Conservation (phyloP, 2,329 filamentous ascomycete species). For the Niveomyces coronatus region DNA sequence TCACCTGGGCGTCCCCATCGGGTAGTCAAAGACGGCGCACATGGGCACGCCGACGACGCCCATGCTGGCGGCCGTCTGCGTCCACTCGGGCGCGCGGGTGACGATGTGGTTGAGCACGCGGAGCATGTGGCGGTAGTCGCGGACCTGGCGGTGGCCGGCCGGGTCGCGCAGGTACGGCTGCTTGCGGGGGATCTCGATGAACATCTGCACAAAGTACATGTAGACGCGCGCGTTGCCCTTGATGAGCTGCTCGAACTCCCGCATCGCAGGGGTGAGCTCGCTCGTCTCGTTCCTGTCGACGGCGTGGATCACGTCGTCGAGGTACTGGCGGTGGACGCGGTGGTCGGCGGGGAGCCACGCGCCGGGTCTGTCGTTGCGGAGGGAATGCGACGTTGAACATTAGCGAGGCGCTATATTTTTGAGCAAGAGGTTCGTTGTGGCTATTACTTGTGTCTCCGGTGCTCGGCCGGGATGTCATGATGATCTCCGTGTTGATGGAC, state of each 20-base stretch:
- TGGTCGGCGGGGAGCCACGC: slow-evolving; percentile 56
- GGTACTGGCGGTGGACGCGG: slow-evolving; percentile 51
- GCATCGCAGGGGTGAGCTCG: slow-evolving; percentile 46
- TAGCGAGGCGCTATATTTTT: neutral
- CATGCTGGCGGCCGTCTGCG: slow-evolving; percentile 32
- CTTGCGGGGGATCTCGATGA: slow-evolving; percentile 52
- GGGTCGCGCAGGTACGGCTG: slow-evolving; percentile 51
- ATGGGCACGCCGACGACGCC: slow-evolving; percentile 9
- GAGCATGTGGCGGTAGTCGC: slow-evolving; percentile 58
- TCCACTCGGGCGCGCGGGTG: slow-evolving; percentile 40
- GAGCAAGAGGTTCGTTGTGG: neutral
- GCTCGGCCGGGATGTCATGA: slow-evolving; percentile 39
- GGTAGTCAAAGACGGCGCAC: slow-evolving; percentile 26
- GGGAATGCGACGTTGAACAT: neutral
- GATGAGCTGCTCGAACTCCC: slow-evolving; percentile 57
- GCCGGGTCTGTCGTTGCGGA: slow-evolving; percentile 28
- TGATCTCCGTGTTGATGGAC: slow-evolving; percentile 40
- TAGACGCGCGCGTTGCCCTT: slow-evolving; percentile 52
- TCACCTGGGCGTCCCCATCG: slow-evolving; percentile 43
- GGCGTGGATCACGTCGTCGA: slow-evolving; percentile 44
- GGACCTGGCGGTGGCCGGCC: slow-evolving; percentile 50
- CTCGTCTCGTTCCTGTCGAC: slow-evolving; percentile 32
- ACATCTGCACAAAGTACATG: slow-evolving; percentile 60
- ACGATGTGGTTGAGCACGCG: slow-evolving; percentile 52
- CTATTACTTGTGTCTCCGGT: slow-evolving; percentile 33